phyloP scores from a whole-genome alignment of 805 yeast genomes.

The Brettanomyces anomalus region DNA sequence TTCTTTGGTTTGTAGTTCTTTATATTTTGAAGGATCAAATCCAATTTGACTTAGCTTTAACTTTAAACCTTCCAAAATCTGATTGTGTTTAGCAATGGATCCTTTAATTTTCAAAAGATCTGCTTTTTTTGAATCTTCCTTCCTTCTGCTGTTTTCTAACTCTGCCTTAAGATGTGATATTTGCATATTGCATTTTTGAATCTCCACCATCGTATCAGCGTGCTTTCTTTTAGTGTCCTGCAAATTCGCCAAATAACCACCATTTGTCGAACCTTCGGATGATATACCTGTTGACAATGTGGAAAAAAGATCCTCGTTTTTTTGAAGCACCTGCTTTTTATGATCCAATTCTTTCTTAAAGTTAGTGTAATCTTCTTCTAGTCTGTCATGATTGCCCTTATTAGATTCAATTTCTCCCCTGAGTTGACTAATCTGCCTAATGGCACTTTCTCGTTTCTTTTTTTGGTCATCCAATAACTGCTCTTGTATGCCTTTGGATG shows the following conservation, averaged over 20 bases:
- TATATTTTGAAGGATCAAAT: constrained; percentile 38
- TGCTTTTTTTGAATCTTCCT: constrained; percentile 41
- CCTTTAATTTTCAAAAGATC: constrained; percentile 34
- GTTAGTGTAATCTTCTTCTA: constrained; percentile 36
- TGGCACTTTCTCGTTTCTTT: constrained; percentile 24
- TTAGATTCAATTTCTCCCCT: constrained; percentile 18
- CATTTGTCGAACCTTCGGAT: constrained; percentile 63
- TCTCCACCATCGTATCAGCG: constrained; percentile 42
- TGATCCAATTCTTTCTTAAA: constrained; percentile 35
- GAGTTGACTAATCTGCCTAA: constrained; percentile 25
- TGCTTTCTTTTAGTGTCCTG: constrained; percentile 50
- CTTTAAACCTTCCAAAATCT: constrained; percentile 30
- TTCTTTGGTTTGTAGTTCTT: constrained; percentile 39
- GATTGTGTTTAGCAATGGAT: constrained; percentile 35
- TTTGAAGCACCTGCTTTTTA: constrained; percentile 38
- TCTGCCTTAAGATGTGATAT: constrained; percentile 49
- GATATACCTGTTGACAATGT: constrained; percentile 87
- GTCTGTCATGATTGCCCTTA: constrained; percentile 24
- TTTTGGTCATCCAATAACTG: constrained; percentile 53
- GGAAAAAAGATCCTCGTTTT: constrained; percentile 71
- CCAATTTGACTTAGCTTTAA: constrained; percentile 43
- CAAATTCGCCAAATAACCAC: constrained; percentile 71
- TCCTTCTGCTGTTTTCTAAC: constrained; percentile 34
- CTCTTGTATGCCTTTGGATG: constrained; percentile 48
- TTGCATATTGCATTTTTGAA: constrained; percentile 53